Evolutionary conservation across 2,329 filamentous ascomycete genomes (phyloP).

Genomic region (Pseudogymnoascus sp.): DNA sequence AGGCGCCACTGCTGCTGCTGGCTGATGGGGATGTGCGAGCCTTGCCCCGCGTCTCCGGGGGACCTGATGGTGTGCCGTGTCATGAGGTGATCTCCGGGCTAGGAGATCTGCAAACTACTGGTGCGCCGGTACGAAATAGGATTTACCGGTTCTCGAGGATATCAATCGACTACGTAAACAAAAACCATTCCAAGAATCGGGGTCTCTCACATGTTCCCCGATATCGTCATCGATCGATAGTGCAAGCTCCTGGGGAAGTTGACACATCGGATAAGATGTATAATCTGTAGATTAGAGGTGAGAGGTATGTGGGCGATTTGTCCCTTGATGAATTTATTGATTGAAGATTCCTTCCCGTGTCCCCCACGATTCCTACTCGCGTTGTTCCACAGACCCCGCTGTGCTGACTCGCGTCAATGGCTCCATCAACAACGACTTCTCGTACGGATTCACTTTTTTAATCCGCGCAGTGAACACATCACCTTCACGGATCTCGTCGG

Average conservation of each 20-base stretch:
- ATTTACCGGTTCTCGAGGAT: background rate
- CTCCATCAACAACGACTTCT: slow-evolving; percentile 6
- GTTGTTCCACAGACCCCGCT: slow-evolving; percentile 5
- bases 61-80: slow-evolving; percentile 4
- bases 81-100: slow-evolving; percentile 2
- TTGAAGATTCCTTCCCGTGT: slow-evolving; percentile 4
- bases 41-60: background rate
- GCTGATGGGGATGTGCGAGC: background rate
- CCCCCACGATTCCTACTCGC: background rate
- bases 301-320: background rate
- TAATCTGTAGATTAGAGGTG: background rate
- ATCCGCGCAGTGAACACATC: slow-evolving; percentile 7
- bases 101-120: background rate
- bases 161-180: slow-evolving; percentile 6
- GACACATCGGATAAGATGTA: slow-evolving; percentile 6
- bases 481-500: background rate
- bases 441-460: background rate
- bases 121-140: background rate
- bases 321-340: background rate
- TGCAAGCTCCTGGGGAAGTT: background rate
- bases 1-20: background rate
- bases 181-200: background rate
- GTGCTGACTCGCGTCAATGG: background rate
- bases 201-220: slow-evolving; percentile 3
- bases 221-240: background rate